phyloP scores from a whole-genome alignment of 1,284 basidiomycete species.

The Trametes sp. region DNA sequence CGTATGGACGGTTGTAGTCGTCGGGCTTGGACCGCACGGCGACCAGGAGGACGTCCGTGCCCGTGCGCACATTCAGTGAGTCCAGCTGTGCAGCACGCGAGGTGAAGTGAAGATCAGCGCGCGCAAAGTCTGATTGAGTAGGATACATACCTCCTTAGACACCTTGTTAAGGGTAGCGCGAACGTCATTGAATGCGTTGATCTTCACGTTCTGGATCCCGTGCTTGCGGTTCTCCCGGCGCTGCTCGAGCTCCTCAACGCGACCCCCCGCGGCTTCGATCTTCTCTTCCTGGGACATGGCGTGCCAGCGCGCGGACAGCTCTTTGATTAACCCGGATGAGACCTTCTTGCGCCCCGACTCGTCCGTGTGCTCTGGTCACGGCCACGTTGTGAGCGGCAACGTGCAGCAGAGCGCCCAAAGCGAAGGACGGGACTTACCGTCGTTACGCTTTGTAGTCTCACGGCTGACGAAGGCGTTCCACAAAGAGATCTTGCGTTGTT shows the following conservation, averaged over 20 bases:
- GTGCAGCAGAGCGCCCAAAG: too few relatives aligned
- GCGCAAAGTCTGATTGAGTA: too few relatives aligned
- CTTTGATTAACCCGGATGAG: slow-evolving; percentile 1
- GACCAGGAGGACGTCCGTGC: neutral
- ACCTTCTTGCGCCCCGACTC: too few relatives aligned
- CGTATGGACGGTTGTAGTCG: neutral
- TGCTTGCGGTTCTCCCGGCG: slow-evolving; percentile 4
- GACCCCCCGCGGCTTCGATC: neutral
- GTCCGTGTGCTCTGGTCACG: too few relatives aligned
- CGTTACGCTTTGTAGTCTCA: neutral
- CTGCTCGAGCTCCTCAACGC: slow-evolving; percentile 8
- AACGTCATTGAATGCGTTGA: slow-evolving; percentile 22
- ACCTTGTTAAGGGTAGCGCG: neutral
- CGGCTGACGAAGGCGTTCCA: neutral
- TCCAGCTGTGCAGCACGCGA: slow-evolving; percentile 19
- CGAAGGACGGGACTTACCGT: too few relatives aligned
- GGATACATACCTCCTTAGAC: neutral
- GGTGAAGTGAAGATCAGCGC: too few relatives aligned
- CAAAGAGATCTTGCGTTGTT: neutral
- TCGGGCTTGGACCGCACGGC: neutral
- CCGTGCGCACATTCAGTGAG: slow-evolving; percentile 26
- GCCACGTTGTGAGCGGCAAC: too few relatives aligned
- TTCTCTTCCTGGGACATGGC: slow-evolving; percentile 15
- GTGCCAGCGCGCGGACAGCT: slow-evolving; percentile 7
- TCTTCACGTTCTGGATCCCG: slow-evolving; percentile 10